Evolutionary conservation across 2,329 filamentous ascomycete genomes (phyloP).

Genomic region (Esteya vermicola): DNA sequence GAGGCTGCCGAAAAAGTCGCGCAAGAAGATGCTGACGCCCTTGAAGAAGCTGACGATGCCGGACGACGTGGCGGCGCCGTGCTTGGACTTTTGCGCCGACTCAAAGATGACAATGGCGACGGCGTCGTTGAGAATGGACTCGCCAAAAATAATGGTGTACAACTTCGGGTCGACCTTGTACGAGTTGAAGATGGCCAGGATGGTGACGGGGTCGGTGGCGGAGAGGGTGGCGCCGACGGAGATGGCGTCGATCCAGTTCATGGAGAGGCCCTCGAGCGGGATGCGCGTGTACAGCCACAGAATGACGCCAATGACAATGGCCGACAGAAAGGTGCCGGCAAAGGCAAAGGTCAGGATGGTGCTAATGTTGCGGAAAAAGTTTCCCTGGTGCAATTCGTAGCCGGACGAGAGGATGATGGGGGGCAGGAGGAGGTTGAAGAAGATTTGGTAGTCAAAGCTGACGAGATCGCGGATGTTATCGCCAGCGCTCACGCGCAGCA

Average conservation of each 20-base stretch:
- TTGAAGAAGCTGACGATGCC: slow-evolving; percentile 76
- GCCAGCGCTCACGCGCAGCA: slow-evolving; percentile 68
- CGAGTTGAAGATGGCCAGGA: slow-evolving; percentile 95
- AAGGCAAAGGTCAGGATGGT: slow-evolving; percentile 97
- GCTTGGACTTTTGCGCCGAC: slow-evolving; percentile 85
- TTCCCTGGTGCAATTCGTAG: slow-evolving; percentile 94
- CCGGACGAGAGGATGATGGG: slow-evolving; percentile 95
- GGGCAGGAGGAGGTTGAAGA: slow-evolving; percentile 97
- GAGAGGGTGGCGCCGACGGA: slow-evolving; percentile 93
- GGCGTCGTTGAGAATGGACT: slow-evolving; percentile 95
- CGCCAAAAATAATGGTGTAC: slow-evolving; percentile 97
- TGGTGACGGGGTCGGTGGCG: slow-evolving; percentile 93
- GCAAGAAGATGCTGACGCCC: slow-evolving; percentile 84
- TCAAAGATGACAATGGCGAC: slow-evolving; percentile 98
- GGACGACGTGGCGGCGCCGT: slow-evolving; percentile 55
- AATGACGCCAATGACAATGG: slow-evolving; percentile 81
- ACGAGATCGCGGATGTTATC: slow-evolving; percentile 80
- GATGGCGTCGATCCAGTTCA: slow-evolving; percentile 90
- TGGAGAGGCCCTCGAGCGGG: slow-evolving; percentile 69
- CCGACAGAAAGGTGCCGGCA: slow-evolving; percentile 91
- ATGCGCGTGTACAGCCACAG: slow-evolving; percentile 81
- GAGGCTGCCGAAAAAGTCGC: slow-evolving; percentile 91
- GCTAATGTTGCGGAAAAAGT: slow-evolving; percentile 97
- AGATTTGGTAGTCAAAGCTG: slow-evolving; percentile 97
- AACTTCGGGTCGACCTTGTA: slow-evolving; percentile 99